phyloP scores from a whole-genome alignment of 768 basidiomycete genomes.

The button mushroom (Agaricus bisporus) region DNA sequence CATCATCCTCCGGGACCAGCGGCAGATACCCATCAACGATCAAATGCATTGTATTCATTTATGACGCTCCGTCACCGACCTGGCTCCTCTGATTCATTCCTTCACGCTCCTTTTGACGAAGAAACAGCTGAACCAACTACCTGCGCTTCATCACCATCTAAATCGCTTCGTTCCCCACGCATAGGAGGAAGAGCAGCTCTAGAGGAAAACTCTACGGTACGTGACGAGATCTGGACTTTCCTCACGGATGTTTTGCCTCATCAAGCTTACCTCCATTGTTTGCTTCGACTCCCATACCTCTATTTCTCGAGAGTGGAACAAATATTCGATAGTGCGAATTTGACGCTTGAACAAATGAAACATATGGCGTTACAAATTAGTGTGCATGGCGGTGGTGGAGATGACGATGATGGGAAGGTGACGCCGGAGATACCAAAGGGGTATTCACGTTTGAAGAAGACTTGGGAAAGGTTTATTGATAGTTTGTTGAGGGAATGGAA shows the following conservation, averaged over 20 bases:
- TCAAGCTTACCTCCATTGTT: slow-evolving; percentile 26
- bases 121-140: neutral
- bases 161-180: neutral
- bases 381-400: neutral
- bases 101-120: too few species aligned
- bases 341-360: slow-evolving; percentile 51
- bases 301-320: slow-evolving; percentile 63
- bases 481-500: slow-evolving; percentile 13
- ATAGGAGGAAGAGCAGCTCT: neutral
- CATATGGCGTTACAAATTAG: slow-evolving; percentile 30
- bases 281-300: slow-evolving; percentile 53
- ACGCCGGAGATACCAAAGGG: slow-evolving; percentile 10
- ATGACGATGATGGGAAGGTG: neutral
- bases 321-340: slow-evolving; percentile 58
- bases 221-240: slow-evolving; percentile 10
- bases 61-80: too few species aligned
- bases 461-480: slow-evolving; percentile 13
- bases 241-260: slow-evolving; percentile 24
- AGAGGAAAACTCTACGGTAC: neutral
- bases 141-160: neutral
- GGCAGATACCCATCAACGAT: too few species aligned
- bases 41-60: too few species aligned
- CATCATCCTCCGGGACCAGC: too few species aligned
- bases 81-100: too few species aligned
- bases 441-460: slow-evolving; percentile 15